Base-by-base conservation (phyloP, 176 grass and related monocot genomes). In the Poa pratensis region DNA sequence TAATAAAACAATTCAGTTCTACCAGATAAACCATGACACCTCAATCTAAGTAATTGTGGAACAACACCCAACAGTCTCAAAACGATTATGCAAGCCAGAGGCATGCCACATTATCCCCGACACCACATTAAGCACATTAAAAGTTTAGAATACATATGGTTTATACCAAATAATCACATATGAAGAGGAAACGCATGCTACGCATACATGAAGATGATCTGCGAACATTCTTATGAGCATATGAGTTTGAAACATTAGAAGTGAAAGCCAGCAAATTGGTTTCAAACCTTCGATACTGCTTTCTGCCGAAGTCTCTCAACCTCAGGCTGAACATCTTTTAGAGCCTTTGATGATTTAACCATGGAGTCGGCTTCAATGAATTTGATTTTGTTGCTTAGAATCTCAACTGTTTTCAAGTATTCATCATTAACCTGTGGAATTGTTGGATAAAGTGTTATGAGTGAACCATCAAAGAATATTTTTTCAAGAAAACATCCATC, bases 291-390 rank as follows among this genome's bases (percentile, higher is more conserved):
- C n/a, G 94, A 92, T 82, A 97, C 92, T 65, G 92, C 90, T 90
- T 97, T 97, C 83, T 94, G 94, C 73, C 94, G 50, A 54, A 97
- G 81, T 80, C 90, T 97, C 84, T 97, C 94, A 54, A 91, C 85
- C 87, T 97, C 92, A 89, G 92, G 94, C 45, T 94, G 94, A 85
- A 94, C 83, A 88, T 97, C 94, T 87, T 88, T 97, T 86, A 97
- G 80, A 88, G 90, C 94, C 89, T 90, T 91, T 22, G 94, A 90
- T 0, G 89, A 90, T 92, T 97, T 97, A 87, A 97, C 90, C 86
- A 89, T 87, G 27, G 70, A 73, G 69, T 97, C 92, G 48, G 88
- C 94, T 89, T 97, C 94, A 23, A 94, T 80, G 78, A 92, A 97
- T 79, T 92, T 97, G 54, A 97, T 90, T 86, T 97, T 97, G 83